A percentile compares a stretch with the other conserved stretches of the same genome.
These are phyloP conservation scores for Lentinula edodes DNA, from an alignment of 768 basidiomycete species.

Conservation along the genomic window DNA sequence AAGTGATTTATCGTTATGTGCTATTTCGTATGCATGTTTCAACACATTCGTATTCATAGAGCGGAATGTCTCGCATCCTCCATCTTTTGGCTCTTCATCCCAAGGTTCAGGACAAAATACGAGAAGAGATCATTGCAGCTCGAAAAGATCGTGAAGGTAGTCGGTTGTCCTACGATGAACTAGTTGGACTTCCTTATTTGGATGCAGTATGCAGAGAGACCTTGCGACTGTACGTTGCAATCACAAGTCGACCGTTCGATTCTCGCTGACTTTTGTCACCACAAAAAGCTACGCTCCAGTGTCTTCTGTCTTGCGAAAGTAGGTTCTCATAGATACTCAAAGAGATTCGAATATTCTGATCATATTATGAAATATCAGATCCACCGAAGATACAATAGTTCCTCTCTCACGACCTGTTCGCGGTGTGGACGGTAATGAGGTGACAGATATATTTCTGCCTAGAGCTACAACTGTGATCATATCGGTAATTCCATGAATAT, in stretches of 20 bases:
- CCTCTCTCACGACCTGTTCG: slow-evolving; percentile 35
- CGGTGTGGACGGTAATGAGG: slow-evolving; percentile 28
- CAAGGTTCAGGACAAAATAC: slow-evolving; percentile 25
- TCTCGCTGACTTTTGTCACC: neutral
- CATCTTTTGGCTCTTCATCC: slow-evolving; percentile 25
- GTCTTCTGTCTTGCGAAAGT: slow-evolving; percentile 15
- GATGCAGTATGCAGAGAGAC: slow-evolving; percentile 36
- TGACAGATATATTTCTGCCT: slow-evolving; percentile 31
- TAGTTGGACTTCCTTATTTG: slow-evolving; percentile 29
- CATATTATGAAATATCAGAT: slow-evolving; percentile 16
- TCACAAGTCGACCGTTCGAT: neutral
- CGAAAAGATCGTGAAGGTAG: slow-evolving; percentile 7
- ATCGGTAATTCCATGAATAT: slow-evolving; percentile 12
- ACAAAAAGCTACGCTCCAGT: slow-evolving; percentile 13
- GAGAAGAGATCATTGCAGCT: slow-evolving; percentile 27
- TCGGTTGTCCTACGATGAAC: slow-evolving; percentile 30
- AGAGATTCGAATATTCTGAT: neutral
- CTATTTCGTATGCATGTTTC: too few relatives aligned
- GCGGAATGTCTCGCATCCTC: slow-evolving; percentile 30
- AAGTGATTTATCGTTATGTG: neutral
- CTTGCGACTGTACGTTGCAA: slow-evolving; percentile 26
- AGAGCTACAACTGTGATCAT: slow-evolving; percentile 32
- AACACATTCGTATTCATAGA: neutral
- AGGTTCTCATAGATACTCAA: slow-evolving; percentile 7
- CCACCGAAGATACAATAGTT: slow-evolving; percentile 29